Evolutionary conservation across 148 eudicot species (phyloP).

Genomic region (Linanthus parryae): DNA sequence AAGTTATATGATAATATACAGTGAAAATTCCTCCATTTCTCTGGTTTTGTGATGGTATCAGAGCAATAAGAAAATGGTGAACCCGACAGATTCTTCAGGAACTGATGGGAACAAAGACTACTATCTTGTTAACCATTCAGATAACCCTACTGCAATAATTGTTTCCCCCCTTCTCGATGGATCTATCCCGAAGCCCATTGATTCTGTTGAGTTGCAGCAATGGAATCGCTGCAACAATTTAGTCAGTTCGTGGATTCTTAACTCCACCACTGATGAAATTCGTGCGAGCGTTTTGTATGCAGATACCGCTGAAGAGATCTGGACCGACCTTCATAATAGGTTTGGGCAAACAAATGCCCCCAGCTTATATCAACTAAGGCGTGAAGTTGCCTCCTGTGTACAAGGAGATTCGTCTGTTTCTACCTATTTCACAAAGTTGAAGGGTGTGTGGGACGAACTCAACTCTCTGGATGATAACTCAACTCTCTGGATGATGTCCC

Average conservation of each 20-base stretch:
- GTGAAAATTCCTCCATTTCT: too few species aligned
- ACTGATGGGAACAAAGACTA: too few species aligned
- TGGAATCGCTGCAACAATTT: conserved; percentile 3
- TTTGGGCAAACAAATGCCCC: background rate
- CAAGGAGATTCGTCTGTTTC: background rate
- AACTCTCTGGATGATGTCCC: background rate
- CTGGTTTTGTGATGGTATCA: too few species aligned
- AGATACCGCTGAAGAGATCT: background rate
- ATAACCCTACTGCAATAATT: too few species aligned
- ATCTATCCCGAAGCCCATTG: too few species aligned
- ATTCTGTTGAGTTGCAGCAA: background rate
- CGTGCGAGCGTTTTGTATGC: background rate
- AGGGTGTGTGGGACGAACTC: background rate
- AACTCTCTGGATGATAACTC: too few species aligned
- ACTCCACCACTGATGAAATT: background rate
- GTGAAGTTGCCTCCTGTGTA: background rate
- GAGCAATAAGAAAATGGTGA: too few species aligned
- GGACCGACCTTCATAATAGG: background rate
- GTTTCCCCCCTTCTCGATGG: too few species aligned
- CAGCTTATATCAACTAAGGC: background rate
- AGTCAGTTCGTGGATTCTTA: conserved; percentile 1
- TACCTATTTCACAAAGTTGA: conserved; percentile 1
- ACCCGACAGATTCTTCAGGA: too few species aligned
- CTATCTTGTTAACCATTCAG: too few species aligned
- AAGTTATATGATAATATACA: too few species aligned